Percentiles rank a stretch among this genome's conserved stretches.
Conservation (phyloP, 2,329 filamentous ascomycete species). For the Ustilaginoidea virens region DNA sequence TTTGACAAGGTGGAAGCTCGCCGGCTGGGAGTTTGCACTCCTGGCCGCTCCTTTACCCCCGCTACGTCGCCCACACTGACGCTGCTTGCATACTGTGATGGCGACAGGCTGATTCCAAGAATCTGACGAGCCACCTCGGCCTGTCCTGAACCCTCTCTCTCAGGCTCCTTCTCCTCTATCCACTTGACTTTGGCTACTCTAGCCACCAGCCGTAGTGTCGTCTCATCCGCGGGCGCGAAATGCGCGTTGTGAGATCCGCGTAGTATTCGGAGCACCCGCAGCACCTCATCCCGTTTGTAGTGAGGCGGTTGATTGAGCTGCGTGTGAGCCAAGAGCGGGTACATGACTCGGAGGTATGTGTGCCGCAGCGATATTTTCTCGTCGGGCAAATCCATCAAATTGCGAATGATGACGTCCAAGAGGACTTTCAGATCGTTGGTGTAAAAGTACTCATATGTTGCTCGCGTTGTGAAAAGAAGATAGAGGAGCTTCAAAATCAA, state of each 20-base stretch:
- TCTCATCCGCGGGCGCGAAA: constrained; percentile 69
- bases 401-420: constrained; percentile 89
- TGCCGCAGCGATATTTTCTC: constrained; percentile 67
- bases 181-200: constrained; percentile 62
- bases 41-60: constrained; percentile 66
- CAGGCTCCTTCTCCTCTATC: constrained; percentile 32
- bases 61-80: constrained; percentile 68
- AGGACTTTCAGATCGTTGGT: constrained; percentile 92
- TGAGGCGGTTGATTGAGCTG: constrained; percentile 75
- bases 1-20: too few relatives aligned
- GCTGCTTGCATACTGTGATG: constrained; percentile 50
- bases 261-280: constrained; percentile 59
- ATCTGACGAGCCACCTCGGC: constrained; percentile 40
- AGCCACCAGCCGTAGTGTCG: constrained; percentile 60
- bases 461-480: constrained; percentile 79
- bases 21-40: constrained; percentile 64
- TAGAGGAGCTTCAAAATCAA: constrained; percentile 95
- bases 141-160: constrained; percentile 19
- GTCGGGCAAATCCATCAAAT: constrained; percentile 86
- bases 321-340: constrained; percentile 80
- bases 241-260: constrained; percentile 49
- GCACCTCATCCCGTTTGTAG: constrained; percentile 81
- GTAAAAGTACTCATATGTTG: constrained; percentile 96
- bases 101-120: constrained; percentile 56
- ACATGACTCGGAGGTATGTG: constrained; percentile 85